Evolutionary conservation across 2,329 filamentous ascomycete genomes (phyloP).

Genomic region (Onygenales sp.): DNA sequence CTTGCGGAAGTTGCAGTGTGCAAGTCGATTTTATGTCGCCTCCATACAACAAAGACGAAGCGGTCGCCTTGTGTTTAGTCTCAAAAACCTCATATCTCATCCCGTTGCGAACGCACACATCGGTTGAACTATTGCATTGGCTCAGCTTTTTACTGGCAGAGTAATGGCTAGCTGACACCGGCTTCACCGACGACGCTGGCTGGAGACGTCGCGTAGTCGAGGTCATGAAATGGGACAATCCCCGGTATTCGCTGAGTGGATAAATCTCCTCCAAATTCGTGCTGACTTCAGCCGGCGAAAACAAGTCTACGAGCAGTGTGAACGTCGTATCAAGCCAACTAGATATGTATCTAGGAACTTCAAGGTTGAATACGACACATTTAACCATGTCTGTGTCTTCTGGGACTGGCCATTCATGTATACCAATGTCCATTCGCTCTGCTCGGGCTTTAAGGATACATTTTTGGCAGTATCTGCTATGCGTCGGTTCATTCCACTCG

Average conservation of each 20-base stretch:
- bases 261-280: not conserved
- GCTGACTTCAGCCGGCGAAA: not conserved
- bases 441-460: not conserved
- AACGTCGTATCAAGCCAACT: slow-evolving; percentile 43
- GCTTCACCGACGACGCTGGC: slow-evolving; percentile 7
- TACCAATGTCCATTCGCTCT: not conserved
- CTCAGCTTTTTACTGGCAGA: not conserved
- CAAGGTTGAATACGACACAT: slow-evolving; percentile 18
- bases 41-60: not conserved
- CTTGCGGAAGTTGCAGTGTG: slow-evolving; percentile 3
- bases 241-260: slow-evolving; percentile 1
- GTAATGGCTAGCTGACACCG: slow-evolving; percentile 11
- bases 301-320: slow-evolving; percentile 11
- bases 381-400: not conserved
- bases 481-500: not conserved
- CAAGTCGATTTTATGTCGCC: slow-evolving; percentile 2
- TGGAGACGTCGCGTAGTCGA: not conserved
- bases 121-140: slow-evolving; percentile 11
- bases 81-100: slow-evolving; percentile 34
- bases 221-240: slow-evolving; percentile 2
- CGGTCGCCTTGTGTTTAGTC: slow-evolving; percentile 3
- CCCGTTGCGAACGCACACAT: slow-evolving; percentile 39
- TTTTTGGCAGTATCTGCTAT: not conserved
- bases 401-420: not conserved
- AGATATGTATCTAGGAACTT: slow-evolving; percentile 29